Conservation (phyloP, 257 asterid genomes). For the Coffea canephora region DNA sequence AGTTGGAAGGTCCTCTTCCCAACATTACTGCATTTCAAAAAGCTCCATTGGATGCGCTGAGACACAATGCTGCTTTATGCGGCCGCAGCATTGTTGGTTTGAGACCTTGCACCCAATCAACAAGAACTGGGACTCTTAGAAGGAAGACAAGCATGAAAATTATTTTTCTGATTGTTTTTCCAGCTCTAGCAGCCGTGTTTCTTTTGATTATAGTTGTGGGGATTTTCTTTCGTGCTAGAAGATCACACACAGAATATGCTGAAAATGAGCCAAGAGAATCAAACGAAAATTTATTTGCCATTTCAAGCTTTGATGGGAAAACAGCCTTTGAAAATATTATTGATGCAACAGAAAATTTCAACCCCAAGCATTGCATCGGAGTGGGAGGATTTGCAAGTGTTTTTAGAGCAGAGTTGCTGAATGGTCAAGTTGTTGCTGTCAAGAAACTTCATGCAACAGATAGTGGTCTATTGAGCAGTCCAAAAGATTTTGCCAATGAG, state of each 20-base stretch:
- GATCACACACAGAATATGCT: not conserved
- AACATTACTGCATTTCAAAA: constrained; percentile 23
- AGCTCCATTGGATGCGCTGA: constrained; percentile 22
- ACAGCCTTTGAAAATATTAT: constrained; percentile 24
- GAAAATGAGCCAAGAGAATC: not conserved
- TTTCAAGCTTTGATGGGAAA: constrained; percentile 31
- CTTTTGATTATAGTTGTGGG: constrained; percentile 11
- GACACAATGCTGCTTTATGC: constrained; percentile 30
- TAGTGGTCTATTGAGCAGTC: not conserved
- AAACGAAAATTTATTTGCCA: constrained; percentile 13
- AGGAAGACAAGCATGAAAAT: not conserved
- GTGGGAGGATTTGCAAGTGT: constrained; percentile 33
- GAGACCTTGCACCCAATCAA: constrained; percentile 19
- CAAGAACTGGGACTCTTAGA: not conserved
- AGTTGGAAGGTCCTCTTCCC: constrained; percentile 37
- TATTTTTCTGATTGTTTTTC: constrained; percentile 9
- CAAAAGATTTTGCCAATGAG: constrained; percentile 23
- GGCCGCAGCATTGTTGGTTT: constrained; percentile 24
- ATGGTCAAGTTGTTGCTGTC: constrained; percentile 30
- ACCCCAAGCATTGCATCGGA: constrained; percentile 20
- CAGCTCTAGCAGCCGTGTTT: constrained; percentile 7
- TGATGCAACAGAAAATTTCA: constrained; percentile 30
- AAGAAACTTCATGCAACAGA: constrained; percentile 26
- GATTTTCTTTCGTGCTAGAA: not conserved
- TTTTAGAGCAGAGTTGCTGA: constrained; percentile 20